Evolutionary conservation across 228 moss, liverwort and hornwort species (phyloP), one percentile per base, ranked within the genome.

Genomic region (Sphagnum fallax): DNA sequence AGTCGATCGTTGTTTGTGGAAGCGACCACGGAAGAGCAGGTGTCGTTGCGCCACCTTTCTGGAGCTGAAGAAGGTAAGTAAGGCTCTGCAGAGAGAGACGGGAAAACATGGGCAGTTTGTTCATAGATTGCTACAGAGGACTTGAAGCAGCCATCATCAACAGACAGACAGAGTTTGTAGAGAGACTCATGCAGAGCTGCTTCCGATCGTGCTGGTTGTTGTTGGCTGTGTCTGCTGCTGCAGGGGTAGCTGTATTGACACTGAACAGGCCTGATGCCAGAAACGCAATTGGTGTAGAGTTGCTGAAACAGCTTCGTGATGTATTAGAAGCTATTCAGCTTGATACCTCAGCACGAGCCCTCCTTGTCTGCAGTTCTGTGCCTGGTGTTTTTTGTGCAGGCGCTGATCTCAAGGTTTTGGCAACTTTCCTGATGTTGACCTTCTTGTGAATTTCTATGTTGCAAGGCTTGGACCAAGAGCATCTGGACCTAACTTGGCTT

Each of bases 351-450:
- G 84, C 90, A 53, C 82, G 85, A 60, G 85, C 84, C 72, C 82
- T 98, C 53, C 76, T 98, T 48, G 83, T 98, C 55, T 84, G 79
- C 69, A 98, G 97, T 78, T 80, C 81, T 13, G 91, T 91, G 58
- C 87, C 93, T 48, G 91, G 90, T 66, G 90, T 92, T 52, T 98
- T 98, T 83, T 98, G 97, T 71, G 91, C 97, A 61, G 97, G 97
- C 55, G 93, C 97, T 64, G 97, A 98, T 76, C 91, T 98, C 61
- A 98, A 98, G 91, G 97, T 95, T 72, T 49, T 32, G 32, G 32
- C 32, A 32, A 32, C 32, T 32, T 32, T 32, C 32, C 10, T 60
- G 12, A 60, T 60, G 59, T 15, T 11, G 11, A 11, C 15, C 59
- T 15, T 11, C 59, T 15, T 15, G 15, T 60, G 12, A 60, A 60